A percentile compares a stretch with the other conserved stretches of the same genome.
Conservation (phyloP, 1,139 yeast genomes). For the Taiozyma sp. region DNA sequence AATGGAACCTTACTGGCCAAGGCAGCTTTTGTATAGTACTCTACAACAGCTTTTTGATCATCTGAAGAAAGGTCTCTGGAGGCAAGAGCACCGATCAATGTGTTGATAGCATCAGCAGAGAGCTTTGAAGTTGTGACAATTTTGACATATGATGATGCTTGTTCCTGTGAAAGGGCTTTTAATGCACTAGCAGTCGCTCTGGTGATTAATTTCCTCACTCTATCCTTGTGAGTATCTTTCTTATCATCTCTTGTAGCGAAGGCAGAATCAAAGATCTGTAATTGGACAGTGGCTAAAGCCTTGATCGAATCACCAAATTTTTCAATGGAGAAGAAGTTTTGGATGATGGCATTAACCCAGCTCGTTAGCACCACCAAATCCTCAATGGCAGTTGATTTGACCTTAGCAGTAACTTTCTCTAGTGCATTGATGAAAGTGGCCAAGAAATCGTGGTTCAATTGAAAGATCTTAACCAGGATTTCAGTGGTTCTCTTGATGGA, state of each 20-base stretch:
- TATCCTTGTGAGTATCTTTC: conserved; percentile 39
- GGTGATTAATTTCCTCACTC: conserved; percentile 35
- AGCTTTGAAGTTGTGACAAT: conserved; percentile 17
- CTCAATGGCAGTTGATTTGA: conserved; percentile 42
- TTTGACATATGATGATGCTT: conserved; percentile 11
- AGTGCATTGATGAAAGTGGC: conserved; percentile 35
- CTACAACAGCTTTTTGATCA: conserved; percentile 24
- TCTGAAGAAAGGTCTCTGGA: conserved; percentile 16
- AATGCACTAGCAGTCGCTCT: conserved; percentile 8
- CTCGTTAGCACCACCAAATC: conserved; percentile 52
- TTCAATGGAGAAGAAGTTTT: conserved; percentile 10
- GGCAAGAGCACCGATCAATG: conserved; percentile 38
- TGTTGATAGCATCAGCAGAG: conserved; percentile 27
- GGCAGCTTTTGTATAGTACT: conserved; percentile 38
- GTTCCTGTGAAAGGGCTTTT: conserved; percentile 8
- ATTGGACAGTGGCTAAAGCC: conserved; percentile 24
- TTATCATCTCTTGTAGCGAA: conserved; percentile 14
- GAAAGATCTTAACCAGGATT: conserved; percentile 34
- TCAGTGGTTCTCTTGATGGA: conserved; percentile 40
- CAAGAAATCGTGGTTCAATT: conserved; percentile 31
- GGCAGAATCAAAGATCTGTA: conserved; percentile 16
- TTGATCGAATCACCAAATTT: conserved; percentile 17
- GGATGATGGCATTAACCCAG: conserved; percentile 41
- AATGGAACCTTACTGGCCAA: conserved; percentile 41
- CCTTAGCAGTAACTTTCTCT: conserved; percentile 29